phyloP scores from a whole-genome alignment of 495 filamentous ascomycete species.

The Aspergillus incahuasiensis region DNA sequence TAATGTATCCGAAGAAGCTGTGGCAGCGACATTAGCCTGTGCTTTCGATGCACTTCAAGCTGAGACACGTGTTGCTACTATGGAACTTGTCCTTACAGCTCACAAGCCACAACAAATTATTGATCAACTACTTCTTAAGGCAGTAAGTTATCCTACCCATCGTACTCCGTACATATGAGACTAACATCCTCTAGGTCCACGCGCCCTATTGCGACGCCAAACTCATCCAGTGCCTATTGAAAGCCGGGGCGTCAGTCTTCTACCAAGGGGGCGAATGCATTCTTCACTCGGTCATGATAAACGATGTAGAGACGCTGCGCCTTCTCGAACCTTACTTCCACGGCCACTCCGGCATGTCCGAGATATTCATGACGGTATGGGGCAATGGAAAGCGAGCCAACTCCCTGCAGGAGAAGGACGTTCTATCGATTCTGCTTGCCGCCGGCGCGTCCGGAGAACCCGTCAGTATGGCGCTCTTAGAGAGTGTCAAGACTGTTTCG shows the following conservation, averaged over 20 bases:
- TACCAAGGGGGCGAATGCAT: conserved; percentile 10
- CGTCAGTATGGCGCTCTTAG: conserved; percentile 6
- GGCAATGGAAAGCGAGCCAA: conserved; percentile 5
- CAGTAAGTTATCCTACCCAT: background rate
- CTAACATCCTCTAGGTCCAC: conserved; percentile 1
- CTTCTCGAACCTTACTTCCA: conserved; percentile 6
- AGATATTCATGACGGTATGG: conserved; percentile 9
- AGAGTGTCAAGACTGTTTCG: conserved; percentile 2
- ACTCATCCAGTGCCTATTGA: background rate
- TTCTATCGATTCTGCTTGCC: conserved; percentile 2
- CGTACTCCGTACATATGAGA: background rate
- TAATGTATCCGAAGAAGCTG: background rate
- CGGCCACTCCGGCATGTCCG: background rate
- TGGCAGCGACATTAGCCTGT: background rate
- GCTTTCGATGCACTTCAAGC: conserved; percentile 5
- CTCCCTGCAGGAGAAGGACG: conserved; percentile 8
- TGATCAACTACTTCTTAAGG: conserved; percentile 6
- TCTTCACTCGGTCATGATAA: conserved; percentile 7
- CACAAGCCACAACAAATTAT: conserved; percentile 3
- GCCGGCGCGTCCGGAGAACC: conserved; percentile 4
- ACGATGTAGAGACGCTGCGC: conserved; percentile 2
- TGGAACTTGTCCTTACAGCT: conserved; percentile 3
- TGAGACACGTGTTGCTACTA: background rate
- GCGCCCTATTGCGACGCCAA: background rate
- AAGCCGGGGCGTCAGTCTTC: conserved; percentile 5